A percentile compares a stretch with the other conserved stretches of the same genome.
phyloP scores from a whole-genome alignment of 2,329 filamentous ascomycete genomes.

The Hypocreales sp. region DNA sequence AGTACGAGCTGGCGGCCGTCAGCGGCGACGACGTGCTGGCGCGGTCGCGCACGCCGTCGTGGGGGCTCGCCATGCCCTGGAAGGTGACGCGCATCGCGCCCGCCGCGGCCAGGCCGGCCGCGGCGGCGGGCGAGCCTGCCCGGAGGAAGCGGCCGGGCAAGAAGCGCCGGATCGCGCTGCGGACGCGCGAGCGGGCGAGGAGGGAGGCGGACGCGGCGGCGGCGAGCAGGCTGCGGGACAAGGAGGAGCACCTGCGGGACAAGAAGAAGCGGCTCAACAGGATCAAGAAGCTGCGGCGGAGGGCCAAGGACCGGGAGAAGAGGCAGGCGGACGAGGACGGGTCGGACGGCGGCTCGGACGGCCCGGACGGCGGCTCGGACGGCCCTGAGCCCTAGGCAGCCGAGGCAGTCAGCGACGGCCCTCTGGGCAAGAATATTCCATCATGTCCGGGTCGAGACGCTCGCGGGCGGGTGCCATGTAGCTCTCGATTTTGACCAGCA shows the following conservation, averaged over 20 bases:
- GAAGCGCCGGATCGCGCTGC: conserved; percentile 37
- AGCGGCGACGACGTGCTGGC: conserved; percentile 33
- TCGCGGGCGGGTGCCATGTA: too few relatives aligned
- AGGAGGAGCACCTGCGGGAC: conserved; percentile 40
- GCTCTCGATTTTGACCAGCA: too few relatives aligned
- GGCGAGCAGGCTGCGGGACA: conserved; percentile 25
- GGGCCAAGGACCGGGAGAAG: conserved; percentile 39
- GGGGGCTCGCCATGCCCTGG: conserved; percentile 48
- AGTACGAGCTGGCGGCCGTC: conserved; percentile 32
- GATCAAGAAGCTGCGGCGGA: conserved; percentile 42
- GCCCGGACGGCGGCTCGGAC: too few relatives aligned
- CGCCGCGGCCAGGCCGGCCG: conserved; percentile 11
- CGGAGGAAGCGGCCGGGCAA: conserved; percentile 37
- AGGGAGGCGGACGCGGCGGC: conserved; percentile 23
- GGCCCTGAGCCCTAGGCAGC: too few relatives aligned
- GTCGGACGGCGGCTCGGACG: conserved; percentile 5
- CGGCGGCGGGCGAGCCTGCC: conserved; percentile 5
- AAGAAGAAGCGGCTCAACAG: conserved; percentile 48
- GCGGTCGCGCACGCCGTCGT: conserved; percentile 27
- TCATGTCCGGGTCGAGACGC: too few relatives aligned
- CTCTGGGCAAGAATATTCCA: too few relatives aligned
- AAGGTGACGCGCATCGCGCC: conserved; percentile 29
- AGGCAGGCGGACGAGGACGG: conserved; percentile 19
- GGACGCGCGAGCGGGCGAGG: conserved; percentile 26
- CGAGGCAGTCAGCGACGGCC: too few relatives aligned